Conservation (phyloP, 1,139 yeast species). For the Komagataea norvegica region DNA sequence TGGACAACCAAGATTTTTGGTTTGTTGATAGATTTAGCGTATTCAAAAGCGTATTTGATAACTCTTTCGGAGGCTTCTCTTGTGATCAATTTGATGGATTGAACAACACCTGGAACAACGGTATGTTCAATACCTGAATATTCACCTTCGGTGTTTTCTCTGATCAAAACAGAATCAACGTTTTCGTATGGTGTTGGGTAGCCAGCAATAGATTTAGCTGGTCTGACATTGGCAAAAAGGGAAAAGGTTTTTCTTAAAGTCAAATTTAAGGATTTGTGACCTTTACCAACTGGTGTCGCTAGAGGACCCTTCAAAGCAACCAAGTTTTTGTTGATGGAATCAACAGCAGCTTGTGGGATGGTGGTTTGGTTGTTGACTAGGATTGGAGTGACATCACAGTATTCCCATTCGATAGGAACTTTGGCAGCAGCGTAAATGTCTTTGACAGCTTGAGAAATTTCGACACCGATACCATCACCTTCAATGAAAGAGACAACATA, state of each 20-base stretch:
- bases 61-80: conserved; percentile 95
- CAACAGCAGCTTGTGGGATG: conserved; percentile 88
- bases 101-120: conserved; percentile 97
- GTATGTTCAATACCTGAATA: conserved; percentile 98
- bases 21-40: conserved; percentile 85
- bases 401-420: conserved; percentile 96
- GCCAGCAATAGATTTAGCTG: conserved; percentile 90
- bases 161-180: conserved; percentile 91
- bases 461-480: conserved; percentile 98
- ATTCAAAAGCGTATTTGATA: conserved; percentile 93
- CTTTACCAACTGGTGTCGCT: conserved; percentile 98
- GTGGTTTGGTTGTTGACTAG: conserved; percentile 92
- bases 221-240: conserved; percentile 95
- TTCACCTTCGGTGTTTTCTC: conserved; percentile 99
- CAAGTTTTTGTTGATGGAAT: conserved; percentile 85
- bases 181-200: conserved; percentile 91
- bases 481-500: conserved; percentile 93
- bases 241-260: conserved; percentile 96
- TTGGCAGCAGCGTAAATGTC: conserved; percentile 87
- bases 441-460: conserved; percentile 90
- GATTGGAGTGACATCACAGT: conserved; percentile 92
- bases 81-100: conserved; percentile 95
- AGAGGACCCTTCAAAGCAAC: conserved; percentile 96
- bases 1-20: conserved; percentile 92
- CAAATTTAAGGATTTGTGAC: conserved; percentile 95